phyloP scores from a whole-genome alignment of 2,329 filamentous ascomycete species.

The Aspergillus bombycis region DNA sequence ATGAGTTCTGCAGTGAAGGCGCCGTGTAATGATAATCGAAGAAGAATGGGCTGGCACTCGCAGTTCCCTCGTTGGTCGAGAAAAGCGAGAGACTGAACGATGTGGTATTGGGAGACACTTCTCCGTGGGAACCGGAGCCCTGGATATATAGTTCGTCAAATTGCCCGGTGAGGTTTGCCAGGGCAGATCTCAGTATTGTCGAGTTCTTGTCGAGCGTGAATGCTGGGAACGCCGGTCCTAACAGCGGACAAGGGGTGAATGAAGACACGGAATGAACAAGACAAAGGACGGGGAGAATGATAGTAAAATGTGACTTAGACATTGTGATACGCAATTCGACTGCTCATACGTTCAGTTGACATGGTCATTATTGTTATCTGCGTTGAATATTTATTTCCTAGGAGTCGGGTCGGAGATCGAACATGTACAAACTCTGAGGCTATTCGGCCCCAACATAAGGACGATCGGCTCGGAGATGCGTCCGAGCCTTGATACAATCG shows the following conservation, averaged over 20 bases:
- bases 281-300: neutral
- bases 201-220: conserved; percentile 18
- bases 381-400: neutral
- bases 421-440: neutral
- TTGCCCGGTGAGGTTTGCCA: conserved; percentile 5
- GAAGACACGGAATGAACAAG: conserved; percentile 12
- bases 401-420: neutral
- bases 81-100: conserved; percentile 27
- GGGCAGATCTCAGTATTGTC: conserved; percentile 5
- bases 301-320: neutral
- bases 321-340: neutral
- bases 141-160: neutral
- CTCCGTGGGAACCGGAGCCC: conserved; percentile 17
- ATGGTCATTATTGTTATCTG: accelerated
- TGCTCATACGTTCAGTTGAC: neutral
- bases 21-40: conserved; percentile 28
- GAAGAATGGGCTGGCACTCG: conserved; percentile 21
- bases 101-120: conserved; percentile 22
- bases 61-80: conserved; percentile 20
- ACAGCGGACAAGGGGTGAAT: conserved; percentile 27
- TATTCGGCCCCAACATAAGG: neutral
- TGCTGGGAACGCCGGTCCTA: conserved; percentile 24
- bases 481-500: neutral
- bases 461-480: conserved; percentile 4
- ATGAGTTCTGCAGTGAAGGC: conserved; percentile 11